A percentile compares a stretch with the other conserved stretches of the same genome.
phyloP scores from a whole-genome alignment of 1,284 basidiomycete genomes.

The Cutaneotrichosporon curvatum region DNA sequence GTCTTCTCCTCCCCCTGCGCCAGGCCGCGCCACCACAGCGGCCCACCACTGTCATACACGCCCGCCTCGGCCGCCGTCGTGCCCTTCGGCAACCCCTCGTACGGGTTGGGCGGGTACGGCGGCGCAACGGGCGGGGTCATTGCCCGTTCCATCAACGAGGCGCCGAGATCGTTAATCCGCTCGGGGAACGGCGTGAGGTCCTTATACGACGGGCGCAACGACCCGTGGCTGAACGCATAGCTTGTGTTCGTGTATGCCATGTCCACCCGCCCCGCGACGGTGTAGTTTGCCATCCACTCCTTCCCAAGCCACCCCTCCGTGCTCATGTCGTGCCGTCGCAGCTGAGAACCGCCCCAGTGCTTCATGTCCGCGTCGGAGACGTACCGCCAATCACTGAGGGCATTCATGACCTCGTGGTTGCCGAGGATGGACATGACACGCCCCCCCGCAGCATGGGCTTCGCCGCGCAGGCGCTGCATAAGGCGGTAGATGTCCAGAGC shows the following conservation, averaged over 20 bases:
- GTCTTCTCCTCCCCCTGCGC: conserved; percentile 54
- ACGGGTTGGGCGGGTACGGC: conserved; percentile 71
- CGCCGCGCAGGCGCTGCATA: conserved; percentile 72
- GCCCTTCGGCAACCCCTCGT: conserved; percentile 63
- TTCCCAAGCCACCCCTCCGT: conserved; percentile 69
- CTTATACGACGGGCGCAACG: conserved; percentile 65
- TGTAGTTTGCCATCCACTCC: conserved; percentile 81
- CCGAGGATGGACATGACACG: conserved; percentile 69
- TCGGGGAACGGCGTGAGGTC: conserved; percentile 70
- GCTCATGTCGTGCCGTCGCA: conserved; percentile 61
- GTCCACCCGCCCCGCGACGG: conserved; percentile 69
- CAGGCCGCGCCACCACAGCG: conserved; percentile 79
- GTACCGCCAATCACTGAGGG: conserved; percentile 84
- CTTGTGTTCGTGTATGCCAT: conserved; percentile 50
- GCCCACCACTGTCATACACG: conserved; percentile 68
- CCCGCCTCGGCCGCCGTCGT: conserved; percentile 61
- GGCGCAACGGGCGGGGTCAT: conserved; percentile 54
- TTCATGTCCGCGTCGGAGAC: conserved; percentile 70
- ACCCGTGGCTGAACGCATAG: conserved; percentile 79
- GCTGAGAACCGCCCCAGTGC: conserved; percentile 64
- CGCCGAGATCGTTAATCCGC: conserved; percentile 65
- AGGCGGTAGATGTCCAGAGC: conserved; percentile 71
- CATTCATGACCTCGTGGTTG: conserved; percentile 67
- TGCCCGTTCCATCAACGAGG: conserved; percentile 59
- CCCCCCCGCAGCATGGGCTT: conserved; percentile 64